Evolutionary conservation across 2,329 filamentous ascomycete genomes (phyloP).

Genomic region (Exophiala mesophila): DNA sequence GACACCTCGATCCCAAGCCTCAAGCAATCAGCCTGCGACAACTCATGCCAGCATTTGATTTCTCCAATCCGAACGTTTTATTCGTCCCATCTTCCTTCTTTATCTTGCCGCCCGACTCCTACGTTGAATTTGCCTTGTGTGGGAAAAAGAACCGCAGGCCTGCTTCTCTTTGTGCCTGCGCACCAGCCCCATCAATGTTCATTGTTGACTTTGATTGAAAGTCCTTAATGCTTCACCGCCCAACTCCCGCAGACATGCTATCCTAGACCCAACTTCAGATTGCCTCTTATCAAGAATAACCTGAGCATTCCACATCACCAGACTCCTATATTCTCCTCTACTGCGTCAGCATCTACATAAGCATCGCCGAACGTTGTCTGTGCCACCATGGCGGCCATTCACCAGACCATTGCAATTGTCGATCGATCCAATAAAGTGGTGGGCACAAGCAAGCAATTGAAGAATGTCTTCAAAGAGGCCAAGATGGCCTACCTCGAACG

Average conservation of each 20-base stretch:
- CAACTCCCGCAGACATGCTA: constrained; percentile 18
- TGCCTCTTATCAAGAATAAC: constrained; percentile 1
- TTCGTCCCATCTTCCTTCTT: constrained; percentile 16
- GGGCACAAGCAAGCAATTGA: constrained; percentile 82
- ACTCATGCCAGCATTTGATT: constrained; percentile 12
- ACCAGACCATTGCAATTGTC: constrained; percentile 81
- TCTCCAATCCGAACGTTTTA: constrained; percentile 15
- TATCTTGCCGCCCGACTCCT: constrained; percentile 17
- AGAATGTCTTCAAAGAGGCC: constrained; percentile 88
- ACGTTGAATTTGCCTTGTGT: background rate
- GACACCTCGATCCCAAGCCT: background rate
- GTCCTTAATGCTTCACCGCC: constrained; percentile 18
- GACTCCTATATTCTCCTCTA: background rate
- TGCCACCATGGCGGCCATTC: constrained; percentile 36
- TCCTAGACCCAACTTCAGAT: constrained; percentile 7
- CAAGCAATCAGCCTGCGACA: constrained; percentile 17
- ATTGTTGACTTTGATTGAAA: background rate
- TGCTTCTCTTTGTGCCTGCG: too few species aligned
- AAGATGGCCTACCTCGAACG: constrained; percentile 82
- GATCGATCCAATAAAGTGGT: constrained; percentile 90
- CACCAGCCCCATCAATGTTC: too few species aligned
- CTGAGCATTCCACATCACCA: background rate
- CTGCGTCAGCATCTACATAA: background rate
- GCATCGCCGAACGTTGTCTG: background rate
- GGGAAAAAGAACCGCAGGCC: too few species aligned